Evolutionary conservation across 192 early-diverging fungal species (phyloP), one percentile per base, ranked within the genome.

Genomic region (Coemansia sp.): DNA sequence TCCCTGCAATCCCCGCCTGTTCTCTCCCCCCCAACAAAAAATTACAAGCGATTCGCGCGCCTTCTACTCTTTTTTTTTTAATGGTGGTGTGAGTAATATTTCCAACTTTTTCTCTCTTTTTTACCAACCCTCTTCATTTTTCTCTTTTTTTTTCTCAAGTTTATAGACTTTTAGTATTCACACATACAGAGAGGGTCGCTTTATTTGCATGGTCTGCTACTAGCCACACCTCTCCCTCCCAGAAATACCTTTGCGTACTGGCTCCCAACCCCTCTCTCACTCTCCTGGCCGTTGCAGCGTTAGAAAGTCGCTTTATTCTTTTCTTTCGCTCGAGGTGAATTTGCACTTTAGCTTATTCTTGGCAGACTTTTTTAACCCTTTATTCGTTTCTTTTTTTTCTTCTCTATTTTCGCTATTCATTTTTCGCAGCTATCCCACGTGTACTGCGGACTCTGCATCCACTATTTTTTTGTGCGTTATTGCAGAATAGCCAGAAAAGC

Each of bases 341-440:
- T 30, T 30, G 27, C 27, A 30, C 2, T 5, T 30, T 30, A 2
- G 27, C 27, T 30, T 30, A 30, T 23, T 48, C 19, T 12, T 48
- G 10, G 13, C n/a, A 8, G 46, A 23, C 11, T 23, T 13, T 18
- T 22, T 48, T 22, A 30, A 30, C 27, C 27, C n/a, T n/a, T 30
- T 30, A 30, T 30, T 30, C 27, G 27, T 7, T 7, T 30, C 7
- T 2, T 7, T 52, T 52, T 53, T 53, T 22, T 56, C 17, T 56
- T 37, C n/a, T 17, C 27, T n/a, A n/a, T n/a, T 47, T 34, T 58
- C 27, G 57, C 42, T 47, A 43, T 38, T 25, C 27, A 44, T 34
- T 19, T 30, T 58, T 44, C 33, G 4, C 44, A 17, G 18, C 21
- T 58, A 18, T 58, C n/a, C 18, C 18, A 14, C 19, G 17, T 47